These are phyloP conservation scores for Hippophae gyantsensis DNA, from an alignment of 306 rosid genomes.

Conservation along the genomic window DNA sequence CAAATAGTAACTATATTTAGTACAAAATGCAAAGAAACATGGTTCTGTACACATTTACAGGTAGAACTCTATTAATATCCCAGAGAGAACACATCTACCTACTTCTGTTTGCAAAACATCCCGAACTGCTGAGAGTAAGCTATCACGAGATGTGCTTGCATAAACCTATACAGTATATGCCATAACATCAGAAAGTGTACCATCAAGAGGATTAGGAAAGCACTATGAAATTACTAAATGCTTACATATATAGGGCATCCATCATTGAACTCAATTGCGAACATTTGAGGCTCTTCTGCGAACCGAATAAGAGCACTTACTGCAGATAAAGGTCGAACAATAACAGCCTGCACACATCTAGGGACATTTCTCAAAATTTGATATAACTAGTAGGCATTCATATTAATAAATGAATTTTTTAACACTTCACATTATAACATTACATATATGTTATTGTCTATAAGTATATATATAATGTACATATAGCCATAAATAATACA, in stretches of 20 bases:
- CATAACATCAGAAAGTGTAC: conserved; percentile 35
- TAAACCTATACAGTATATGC: conserved; percentile 56
- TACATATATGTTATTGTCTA: too few species aligned
- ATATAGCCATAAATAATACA: too few species aligned
- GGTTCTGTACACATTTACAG: conserved; percentile 1
- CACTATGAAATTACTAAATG: conserved; percentile 14
- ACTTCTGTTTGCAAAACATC: conserved; percentile 94
- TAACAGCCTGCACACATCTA: conserved; percentile 98
- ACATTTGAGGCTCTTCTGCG: conserved; percentile 99
- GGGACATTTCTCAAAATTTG: conserved; percentile 59
- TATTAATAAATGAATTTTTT: too few species aligned
- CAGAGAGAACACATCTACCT: conserved; percentile 54
- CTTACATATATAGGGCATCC: conserved; percentile 98
- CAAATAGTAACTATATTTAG: background rate
- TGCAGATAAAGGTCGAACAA: conserved; percentile 91
- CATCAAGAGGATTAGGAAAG: conserved; percentile 11
- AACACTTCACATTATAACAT: too few species aligned
- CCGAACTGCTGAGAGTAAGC: conserved; percentile 89
- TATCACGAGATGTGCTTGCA: conserved; percentile 97
- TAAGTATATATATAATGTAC: too few species aligned
- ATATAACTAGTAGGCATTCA: conserved; percentile 18
- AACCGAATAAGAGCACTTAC: conserved; percentile 88
- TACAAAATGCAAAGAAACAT: conserved; percentile 1
- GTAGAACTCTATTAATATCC: conserved; percentile 24
- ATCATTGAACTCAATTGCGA: conserved; percentile 93